Evolutionary conservation across 495 filamentous ascomycete genomes (phyloP), one percentile per base, ranked within the genome.

Genomic region (Penicillium silybi): DNA sequence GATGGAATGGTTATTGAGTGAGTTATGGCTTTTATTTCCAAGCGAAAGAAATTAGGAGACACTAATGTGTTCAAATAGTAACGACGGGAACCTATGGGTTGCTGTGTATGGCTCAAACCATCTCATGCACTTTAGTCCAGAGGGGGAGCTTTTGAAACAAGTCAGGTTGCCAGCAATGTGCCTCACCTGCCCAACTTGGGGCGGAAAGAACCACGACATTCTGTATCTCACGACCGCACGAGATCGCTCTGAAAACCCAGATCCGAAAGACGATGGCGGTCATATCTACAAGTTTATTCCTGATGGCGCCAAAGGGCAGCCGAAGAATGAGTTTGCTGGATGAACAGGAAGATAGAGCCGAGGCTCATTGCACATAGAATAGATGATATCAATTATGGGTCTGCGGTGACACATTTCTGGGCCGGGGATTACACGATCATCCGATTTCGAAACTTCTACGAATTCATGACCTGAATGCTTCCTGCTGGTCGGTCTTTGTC

Each of bases 1-100:
- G 63, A 69, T 58, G 63, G 66, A 7, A 51, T 67, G 49, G 61
- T 67, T 8, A 32, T 62, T 9, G 65, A 67, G 45, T 65, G 41
- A 16, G 58, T 58, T 10, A 13, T 32, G 29, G 11, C 10, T 11
- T 32, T 4, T 11, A 13, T 32, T 3, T 13, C 29, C 11, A 2
- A 7, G 9, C 15, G 25, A 15, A 15, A 15, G 23, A 23, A 10
- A 20, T 42, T 11, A 38, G 37, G 18, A 16, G 47, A 8, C 22
- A 20, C 53, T 56, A 41, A 46, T 16, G 1, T 18, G 18, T 7
- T 11, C n/a, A 16, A 6, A 25, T 35, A 62, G 59, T 34, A 52
- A 37, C 16, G 34, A 53, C 10, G 56, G 52, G 9, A 62, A 62
- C 39, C 29, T 59, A 9, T 59, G 52, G 59, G 47, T 62, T 7